Conservation (phyloP, 371 early-diverging fungal genomes). For the Amoeboaphelidium occidentale region DNA sequence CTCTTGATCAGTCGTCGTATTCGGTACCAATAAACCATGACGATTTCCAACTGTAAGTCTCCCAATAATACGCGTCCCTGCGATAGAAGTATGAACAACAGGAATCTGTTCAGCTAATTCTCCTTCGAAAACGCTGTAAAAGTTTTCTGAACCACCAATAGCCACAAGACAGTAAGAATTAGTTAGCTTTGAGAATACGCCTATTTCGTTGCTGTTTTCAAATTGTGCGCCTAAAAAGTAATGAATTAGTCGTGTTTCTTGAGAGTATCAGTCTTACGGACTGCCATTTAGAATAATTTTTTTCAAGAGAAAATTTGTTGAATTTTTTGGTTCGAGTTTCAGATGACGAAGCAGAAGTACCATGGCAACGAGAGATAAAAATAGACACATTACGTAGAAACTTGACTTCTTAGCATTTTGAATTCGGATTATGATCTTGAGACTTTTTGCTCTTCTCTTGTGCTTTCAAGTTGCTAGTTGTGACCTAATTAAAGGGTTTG, state of each 20-base stretch:
- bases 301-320: no score
- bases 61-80: constrained; percentile 93
- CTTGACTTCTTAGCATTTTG: no score
- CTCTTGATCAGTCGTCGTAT: constrained; percentile 97
- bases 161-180: constrained; percentile 98
- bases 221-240: constrained; percentile 56
- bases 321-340: no score
- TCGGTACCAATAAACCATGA: constrained; percentile 90
- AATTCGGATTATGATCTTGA: no score
- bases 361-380: no score
- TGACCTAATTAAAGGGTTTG: no score
- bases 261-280: neutral
- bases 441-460: no score
- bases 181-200: constrained; percentile 92
- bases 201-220: constrained; percentile 97
- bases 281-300: neutral
- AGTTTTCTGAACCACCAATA: constrained; percentile 92
- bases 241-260: neutral
- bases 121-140: constrained; percentile 89
- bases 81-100: constrained; percentile 96
- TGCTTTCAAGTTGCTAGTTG: no score
- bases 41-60: constrained; percentile 86
- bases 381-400: no score
- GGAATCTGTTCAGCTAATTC: constrained; percentile 91
- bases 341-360: no score